These are phyloP conservation scores for Coprinopsis sp. DNA, from an alignment of 768 basidiomycete genomes.

Conservation along the genomic window DNA sequence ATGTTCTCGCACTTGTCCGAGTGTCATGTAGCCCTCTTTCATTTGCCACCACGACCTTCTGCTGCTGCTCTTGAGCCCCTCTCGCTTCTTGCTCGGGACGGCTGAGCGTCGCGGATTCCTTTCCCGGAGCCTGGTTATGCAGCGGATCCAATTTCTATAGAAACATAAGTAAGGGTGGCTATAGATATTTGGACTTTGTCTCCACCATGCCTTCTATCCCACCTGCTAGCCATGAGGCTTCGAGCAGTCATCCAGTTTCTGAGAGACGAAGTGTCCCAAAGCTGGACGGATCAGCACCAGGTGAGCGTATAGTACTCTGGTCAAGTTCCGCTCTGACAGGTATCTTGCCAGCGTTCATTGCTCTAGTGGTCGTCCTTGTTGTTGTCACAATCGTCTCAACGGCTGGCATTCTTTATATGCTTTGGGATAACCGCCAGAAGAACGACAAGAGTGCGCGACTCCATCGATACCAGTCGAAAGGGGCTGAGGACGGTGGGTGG, in stretches of 20 bases:
- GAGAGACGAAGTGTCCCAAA: background rate
- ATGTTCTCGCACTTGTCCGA: too few species aligned
- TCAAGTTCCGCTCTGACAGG: background rate
- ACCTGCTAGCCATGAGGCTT: too few species aligned
- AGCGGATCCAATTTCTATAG: too few species aligned
- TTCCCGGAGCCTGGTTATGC: too few species aligned
- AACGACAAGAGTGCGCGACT: background rate
- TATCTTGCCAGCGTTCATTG: slow-evolving; percentile 5
- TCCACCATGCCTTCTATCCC: too few species aligned
- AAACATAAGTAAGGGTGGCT: too few species aligned
- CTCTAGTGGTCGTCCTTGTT: slow-evolving; percentile 5
- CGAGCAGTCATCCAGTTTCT: background rate
- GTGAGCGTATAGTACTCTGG: background rate
- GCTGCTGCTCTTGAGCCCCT: too few species aligned
- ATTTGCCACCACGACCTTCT: too few species aligned
- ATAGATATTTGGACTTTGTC: too few species aligned
- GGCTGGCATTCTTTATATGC: slow-evolving; percentile 2
- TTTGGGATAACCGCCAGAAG: slow-evolving; percentile 3
- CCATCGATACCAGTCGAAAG: background rate
- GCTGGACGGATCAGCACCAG: background rate
- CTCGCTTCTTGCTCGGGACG: too few species aligned
- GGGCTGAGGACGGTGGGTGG: background rate
- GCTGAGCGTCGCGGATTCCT: too few species aligned
- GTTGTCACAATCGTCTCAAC: slow-evolving; percentile 5
- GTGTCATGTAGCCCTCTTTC: too few species aligned